Evolutionary conservation across 2,329 filamentous ascomycete genomes (phyloP).

Genomic region (Microsporum ferrugineum): DNA sequence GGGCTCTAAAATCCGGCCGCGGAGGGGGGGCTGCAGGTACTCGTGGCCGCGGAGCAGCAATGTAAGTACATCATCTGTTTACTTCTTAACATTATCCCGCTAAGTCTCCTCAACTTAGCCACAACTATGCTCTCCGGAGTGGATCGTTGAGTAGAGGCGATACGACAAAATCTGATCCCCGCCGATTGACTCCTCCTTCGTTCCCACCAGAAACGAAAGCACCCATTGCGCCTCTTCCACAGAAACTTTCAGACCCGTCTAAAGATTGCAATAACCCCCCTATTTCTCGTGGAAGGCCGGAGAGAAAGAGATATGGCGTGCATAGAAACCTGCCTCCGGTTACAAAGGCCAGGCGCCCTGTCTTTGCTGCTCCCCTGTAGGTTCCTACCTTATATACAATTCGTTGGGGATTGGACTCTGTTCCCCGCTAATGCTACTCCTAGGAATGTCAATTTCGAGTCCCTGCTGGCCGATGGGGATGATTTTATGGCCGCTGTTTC

Average conservation of each 20-base stretch:
- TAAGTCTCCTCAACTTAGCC: not conserved
- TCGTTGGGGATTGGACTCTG: not conserved
- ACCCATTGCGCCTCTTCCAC: not conserved
- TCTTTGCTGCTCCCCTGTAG: constrained; percentile 7
- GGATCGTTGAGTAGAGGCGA: not conserved
- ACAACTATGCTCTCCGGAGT: not conserved
- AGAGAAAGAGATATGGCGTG: not conserved
- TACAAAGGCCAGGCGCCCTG: constrained; percentile 9
- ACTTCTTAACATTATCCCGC: not conserved
- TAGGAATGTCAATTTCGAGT: constrained; percentile 11
- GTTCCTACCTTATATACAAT: constrained; percentile 4
- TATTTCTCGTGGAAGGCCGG: not conserved
- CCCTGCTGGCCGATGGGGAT: constrained; percentile 12
- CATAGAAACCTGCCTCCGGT: not conserved
- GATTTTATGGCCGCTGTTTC: constrained; percentile 16
- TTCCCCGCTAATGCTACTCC: constrained; percentile 4
- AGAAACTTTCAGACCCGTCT: constrained; percentile 7
- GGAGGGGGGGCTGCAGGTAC: constrained; percentile 21
- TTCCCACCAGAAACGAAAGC: not conserved
- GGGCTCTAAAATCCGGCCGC: constrained; percentile 11
- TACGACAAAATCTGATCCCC: not conserved
- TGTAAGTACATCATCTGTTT: not conserved
- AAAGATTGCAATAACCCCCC: constrained; percentile 10
- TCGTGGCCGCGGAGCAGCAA: constrained; percentile 13
- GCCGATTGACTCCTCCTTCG: not conserved